Evolutionary conservation across 371 early-diverging fungal species (phyloP), one percentile per base, ranked within the genome.

Genomic region (Globomyces sp.): DNA sequence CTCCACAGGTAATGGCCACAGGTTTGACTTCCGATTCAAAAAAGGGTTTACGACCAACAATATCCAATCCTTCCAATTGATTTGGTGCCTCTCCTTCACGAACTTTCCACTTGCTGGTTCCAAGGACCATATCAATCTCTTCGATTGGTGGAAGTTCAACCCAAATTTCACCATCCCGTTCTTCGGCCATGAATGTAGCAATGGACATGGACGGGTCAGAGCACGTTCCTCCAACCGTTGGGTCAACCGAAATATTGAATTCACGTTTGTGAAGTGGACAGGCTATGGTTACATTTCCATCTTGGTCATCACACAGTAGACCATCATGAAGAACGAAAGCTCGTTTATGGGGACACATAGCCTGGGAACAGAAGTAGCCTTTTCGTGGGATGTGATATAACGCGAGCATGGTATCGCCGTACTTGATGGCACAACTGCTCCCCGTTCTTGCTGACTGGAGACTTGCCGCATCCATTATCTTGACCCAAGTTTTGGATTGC

Each of bases 231-330:
- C 79, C 65, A 24, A 86, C 61, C 50, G 82, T 79, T 39, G 73
- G 71, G 55, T 87, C 87, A 24, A 79, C 74, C 39, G 71, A 71
- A 3, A 88, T 68, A 13, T 80, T 78, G 74, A 86, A 88, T 71
- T 85, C 86, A 63, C 87, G 86, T 76, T 88, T 88, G 75, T 88
- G 89, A 75, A 84, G 80, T 5, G 87, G 87, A 59, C 89, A 88
- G 46, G 88, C 80, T 0, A 88, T 80, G 52, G 67, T 64, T 43
- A 51, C 51, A 40, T 50, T 64, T 2, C 65, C 68, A 44, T 71
- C 58, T 44, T 64, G 74, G 43, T 72, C 73, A 41, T 74, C 70
- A 10, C 88, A 88, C 43, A 88, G 66, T 37, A 88, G 62, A 42
- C 87, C 87, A 4, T 77, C 74, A 34, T 87, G 80, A 41, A 88